A percentile compares a stretch with the other conserved stretches of the same genome.
Conservation (phyloP, 371 early-diverging fungal species). For the Apophysomyces ossiformis region DNA sequence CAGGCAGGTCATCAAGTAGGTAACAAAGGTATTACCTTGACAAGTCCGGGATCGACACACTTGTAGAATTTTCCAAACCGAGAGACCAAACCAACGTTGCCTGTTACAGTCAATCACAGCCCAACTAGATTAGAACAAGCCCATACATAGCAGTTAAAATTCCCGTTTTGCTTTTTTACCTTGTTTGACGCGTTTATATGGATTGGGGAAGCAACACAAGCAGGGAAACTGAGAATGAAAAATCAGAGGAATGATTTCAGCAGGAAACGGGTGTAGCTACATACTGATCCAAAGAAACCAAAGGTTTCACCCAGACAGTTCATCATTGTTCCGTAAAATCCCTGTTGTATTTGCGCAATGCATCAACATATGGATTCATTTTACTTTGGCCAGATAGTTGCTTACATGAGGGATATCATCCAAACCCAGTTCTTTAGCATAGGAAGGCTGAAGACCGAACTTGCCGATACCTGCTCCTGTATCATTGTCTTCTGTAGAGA, state of each 20-base stretch:
- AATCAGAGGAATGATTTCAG: background rate
- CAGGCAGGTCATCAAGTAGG: background rate
- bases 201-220: constrained; percentile 74
- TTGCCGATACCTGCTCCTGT: constrained; percentile 27
- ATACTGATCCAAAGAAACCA: constrained; percentile 56
- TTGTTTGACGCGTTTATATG: constrained; percentile 73
- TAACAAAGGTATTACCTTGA: constrained; percentile 33
- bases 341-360: constrained; percentile 21
- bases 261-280: background rate
- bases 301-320: constrained; percentile 47
- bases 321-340: constrained; percentile 52
- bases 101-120: constrained; percentile 23
- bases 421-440: constrained; percentile 35
- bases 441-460: constrained; percentile 38
- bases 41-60: constrained; percentile 87
- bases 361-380: background rate
- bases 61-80: constrained; percentile 87
- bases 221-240: constrained; percentile 39
- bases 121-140: too few species aligned
- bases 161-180: constrained; percentile 16
- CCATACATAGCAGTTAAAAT: too few species aligned
- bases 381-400: background rate
- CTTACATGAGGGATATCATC: constrained; percentile 32
- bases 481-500: constrained; percentile 17
- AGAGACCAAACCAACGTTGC: constrained; percentile 75